Base-by-base conservation (phyloP, 371 early-diverging fungal species). In the Apophysomyces trapeziformis region DNA sequence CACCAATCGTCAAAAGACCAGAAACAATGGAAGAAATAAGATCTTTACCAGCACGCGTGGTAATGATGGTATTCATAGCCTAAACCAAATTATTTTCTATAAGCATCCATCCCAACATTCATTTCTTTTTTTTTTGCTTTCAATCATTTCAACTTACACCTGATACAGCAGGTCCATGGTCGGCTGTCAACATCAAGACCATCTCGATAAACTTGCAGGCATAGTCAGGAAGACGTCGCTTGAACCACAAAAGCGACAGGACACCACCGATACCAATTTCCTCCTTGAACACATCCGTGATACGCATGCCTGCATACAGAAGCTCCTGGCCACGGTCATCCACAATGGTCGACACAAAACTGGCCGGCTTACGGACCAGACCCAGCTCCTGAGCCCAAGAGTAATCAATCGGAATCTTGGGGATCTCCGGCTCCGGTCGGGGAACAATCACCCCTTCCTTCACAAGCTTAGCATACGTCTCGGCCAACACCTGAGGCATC, bases 321-420 rank as follows among this genome's bases (percentile, higher is more conserved):
- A 97, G 84, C 80, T 97, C 97, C 82, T 97, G 95, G 59, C 97
- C 97, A 83, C 97, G 93, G 82, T 97, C 97, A 83, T 97, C 97
- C 68, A 92, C 93, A 74, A 97, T 97, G 57, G 97, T 97, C 65
- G 96, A 95, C 61, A 96, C 95, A 71, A 97, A 97, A 66, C 91
- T 90, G 11, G 97, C 96, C 14, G 97, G 97, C 85, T 97, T 97
- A 75, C 97, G 94, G 65, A 97, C 92, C 66, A 97, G 85, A 14
- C 97, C 97, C 56, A 97, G 87, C 82, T 96, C 96, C 79, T 94
- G 94, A 43, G 97, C 97, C 97, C 97, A 97, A 11, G 95, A 88
- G 80, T 97, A 97, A 81, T 97, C 97, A 68, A 97, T 95, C 36
- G 97, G 97, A 66, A 97, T 95, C 90, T 96, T 96, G 73, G 97